phyloP scores from a whole-genome alignment of 441 rosid species.

The Gossypium lobatum region DNA sequence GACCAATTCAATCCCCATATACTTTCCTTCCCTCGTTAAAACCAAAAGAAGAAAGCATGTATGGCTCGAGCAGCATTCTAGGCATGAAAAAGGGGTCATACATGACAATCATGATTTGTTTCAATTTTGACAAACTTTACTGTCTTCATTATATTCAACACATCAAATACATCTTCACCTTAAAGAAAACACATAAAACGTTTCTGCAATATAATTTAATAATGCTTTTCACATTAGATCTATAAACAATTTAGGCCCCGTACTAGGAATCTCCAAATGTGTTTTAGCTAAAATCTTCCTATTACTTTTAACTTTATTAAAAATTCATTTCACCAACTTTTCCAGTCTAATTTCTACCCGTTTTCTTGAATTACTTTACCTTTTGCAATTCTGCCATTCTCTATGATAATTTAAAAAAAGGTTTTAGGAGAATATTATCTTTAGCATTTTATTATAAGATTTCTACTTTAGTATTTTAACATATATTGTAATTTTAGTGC shows the following conservation, averaged over 20 bases:
- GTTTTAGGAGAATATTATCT: not conserved
- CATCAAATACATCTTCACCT: not conserved
- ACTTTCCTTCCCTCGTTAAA: too few species aligned
- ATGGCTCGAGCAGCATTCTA: not conserved
- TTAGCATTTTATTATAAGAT: not conserved
- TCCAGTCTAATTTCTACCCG: not conserved
- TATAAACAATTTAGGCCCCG: not conserved
- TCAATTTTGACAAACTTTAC: not conserved
- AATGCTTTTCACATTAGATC: not conserved
- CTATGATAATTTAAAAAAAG: not conserved
- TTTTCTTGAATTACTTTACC: not conserved
- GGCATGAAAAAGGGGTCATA: not conserved
- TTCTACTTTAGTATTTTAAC: not conserved
- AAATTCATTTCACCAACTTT: not conserved
- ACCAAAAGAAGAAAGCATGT: not conserved
- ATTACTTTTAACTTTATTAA: not conserved
- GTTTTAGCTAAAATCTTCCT: not conserved
- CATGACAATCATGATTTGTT: not conserved
- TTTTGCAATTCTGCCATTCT: not conserved
- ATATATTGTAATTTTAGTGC: not conserved
- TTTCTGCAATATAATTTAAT: not conserved
- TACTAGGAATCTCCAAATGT: not conserved
- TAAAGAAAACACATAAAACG: not conserved
- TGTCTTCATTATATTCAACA: not conserved
- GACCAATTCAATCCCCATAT: too few species aligned